Conservation (phyloP, 1,139 yeast genomes). For the Blastobotrys malaysiensis region DNA sequence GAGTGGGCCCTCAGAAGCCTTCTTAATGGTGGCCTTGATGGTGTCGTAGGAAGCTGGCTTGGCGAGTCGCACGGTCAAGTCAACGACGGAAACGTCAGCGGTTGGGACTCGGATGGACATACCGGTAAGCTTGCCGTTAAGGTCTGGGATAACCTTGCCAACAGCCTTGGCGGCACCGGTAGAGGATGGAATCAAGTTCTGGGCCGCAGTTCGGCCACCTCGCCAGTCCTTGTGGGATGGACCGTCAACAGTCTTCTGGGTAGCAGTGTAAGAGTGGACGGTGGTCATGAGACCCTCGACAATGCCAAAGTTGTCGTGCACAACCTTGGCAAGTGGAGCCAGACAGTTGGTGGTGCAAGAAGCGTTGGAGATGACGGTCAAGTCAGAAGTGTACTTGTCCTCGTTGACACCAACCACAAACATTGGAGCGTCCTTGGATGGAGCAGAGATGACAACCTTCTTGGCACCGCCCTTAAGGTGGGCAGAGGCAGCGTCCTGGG, state of each 20-base stretch:
- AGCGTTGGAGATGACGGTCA: constrained; percentile 73
- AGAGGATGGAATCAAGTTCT: constrained; percentile 84
- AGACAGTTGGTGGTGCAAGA: constrained; percentile 89
- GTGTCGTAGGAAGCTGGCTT: constrained; percentile 69
- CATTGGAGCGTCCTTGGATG: constrained; percentile 86
- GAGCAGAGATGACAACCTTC: constrained; percentile 86
- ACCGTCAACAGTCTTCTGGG: constrained; percentile 89
- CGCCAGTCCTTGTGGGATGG: constrained; percentile 94
- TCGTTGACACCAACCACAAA: constrained; percentile 80
- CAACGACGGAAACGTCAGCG: constrained; percentile 76
- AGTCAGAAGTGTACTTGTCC: constrained; percentile 64
- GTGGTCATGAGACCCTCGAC: constrained; percentile 90
- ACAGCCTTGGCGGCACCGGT: constrained; percentile 94
- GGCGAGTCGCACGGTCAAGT: constrained; percentile 63
- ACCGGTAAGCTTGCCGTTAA: constrained; percentile 87
- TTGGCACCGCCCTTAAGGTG: constrained; percentile 85
- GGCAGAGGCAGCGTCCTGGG: constrained; percentile 67
- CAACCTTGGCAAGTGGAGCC: constrained; percentile 82
- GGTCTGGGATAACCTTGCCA: constrained; percentile 83
- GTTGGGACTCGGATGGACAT: constrained; percentile 87
- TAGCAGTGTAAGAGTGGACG: constrained; percentile 85
- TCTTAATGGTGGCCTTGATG: constrained; percentile 66
- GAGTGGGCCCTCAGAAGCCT: constrained; percentile 56
- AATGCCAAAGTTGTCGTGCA: constrained; percentile 73
- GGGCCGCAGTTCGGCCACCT: constrained; percentile 91